phyloP scores from a whole-genome alignment of 305 asterid genomes.

The Stenogyne calaminthoides region DNA sequence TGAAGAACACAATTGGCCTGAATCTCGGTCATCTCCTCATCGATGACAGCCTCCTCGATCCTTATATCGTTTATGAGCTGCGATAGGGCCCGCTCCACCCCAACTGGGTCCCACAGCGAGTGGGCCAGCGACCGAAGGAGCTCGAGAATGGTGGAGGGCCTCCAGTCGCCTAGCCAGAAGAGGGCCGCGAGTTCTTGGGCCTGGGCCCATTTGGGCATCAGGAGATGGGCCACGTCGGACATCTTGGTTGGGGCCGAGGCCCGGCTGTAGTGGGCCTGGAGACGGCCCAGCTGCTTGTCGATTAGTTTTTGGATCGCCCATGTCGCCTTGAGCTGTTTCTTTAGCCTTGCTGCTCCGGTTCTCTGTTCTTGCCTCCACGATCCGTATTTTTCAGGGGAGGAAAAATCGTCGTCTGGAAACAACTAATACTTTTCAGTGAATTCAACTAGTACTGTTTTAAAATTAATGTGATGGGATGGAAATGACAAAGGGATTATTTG shows the following conservation, averaged over 20 bases:
- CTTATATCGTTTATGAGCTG: constrained; percentile 64
- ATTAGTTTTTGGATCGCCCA: constrained; percentile 68
- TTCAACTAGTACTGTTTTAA: too few species aligned
- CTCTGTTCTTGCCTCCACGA: constrained; percentile 73
- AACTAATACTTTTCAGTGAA: too few species aligned
- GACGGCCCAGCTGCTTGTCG: constrained; percentile 57
- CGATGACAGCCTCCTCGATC: constrained; percentile 84
- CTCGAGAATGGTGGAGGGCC: constrained; percentile 75
- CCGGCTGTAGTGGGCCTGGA: constrained; percentile 52
- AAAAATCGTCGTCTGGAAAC: constrained; percentile 46
- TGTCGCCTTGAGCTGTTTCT: constrained; percentile 71
- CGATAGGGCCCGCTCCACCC: constrained; percentile 47
- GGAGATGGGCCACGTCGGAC: constrained; percentile 55
- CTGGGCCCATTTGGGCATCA: constrained; percentile 68
- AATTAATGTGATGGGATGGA: too few species aligned
- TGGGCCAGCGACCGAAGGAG: constrained; percentile 54
- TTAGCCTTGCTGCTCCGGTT: constrained; percentile 60
- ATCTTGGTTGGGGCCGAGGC: constrained; percentile 50
- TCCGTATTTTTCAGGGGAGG: constrained; percentile 51
- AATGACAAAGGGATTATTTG: not conserved
- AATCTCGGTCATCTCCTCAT: constrained; percentile 84
- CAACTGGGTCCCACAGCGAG: constrained; percentile 45
- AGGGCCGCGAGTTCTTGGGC: constrained; percentile 68
- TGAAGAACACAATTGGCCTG: constrained; percentile 78
- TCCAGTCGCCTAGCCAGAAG: constrained; percentile 90